Conservation (phyloP, 1,284 basidiomycete species). For the Peniophora sp. region DNA sequence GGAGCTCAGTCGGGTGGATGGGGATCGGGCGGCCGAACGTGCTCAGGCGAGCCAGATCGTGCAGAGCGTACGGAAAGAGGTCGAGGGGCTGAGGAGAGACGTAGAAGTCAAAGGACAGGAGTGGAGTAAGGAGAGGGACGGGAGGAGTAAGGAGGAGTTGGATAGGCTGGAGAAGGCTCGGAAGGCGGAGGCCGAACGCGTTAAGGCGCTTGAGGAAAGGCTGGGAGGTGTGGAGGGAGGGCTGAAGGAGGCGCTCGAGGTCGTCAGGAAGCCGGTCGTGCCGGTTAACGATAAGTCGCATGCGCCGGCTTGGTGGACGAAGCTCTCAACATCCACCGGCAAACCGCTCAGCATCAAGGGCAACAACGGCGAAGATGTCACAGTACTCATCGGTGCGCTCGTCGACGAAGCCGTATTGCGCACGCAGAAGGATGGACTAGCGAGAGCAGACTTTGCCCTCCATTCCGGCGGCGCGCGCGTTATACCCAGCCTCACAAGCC, state of each 20-base stretch:
- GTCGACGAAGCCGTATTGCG: slow-evolving; percentile 66
- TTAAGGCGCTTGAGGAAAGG: slow-evolving; percentile 53
- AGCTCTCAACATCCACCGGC: slow-evolving; percentile 34
- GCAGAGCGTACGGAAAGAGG: slow-evolving; percentile 42
- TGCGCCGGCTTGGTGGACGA: slow-evolving; percentile 52
- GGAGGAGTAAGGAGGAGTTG: slow-evolving; percentile 21
- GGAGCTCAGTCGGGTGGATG: slow-evolving; percentile 41
- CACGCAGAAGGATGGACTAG: slow-evolving; percentile 72
- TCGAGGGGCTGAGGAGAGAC: slow-evolving; percentile 36
- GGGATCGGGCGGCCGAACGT: slow-evolving; percentile 45
- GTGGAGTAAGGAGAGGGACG: too few species aligned
- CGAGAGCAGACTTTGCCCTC: slow-evolving; percentile 78
- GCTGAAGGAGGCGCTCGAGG: slow-evolving; percentile 63
- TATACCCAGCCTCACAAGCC: slow-evolving; percentile 76
- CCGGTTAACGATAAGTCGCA: slow-evolving; percentile 25
- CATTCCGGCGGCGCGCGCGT: slow-evolving; percentile 76
- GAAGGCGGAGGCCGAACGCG: slow-evolving; percentile 50
- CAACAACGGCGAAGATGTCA: slow-evolving; percentile 70
- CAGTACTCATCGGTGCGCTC: slow-evolving; percentile 59
- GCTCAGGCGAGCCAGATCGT: slow-evolving; percentile 38
- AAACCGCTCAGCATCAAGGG: slow-evolving; percentile 60
- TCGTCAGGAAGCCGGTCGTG: slow-evolving; percentile 43
- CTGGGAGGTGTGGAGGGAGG: slow-evolving; percentile 59
- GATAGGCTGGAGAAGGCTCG: slow-evolving; percentile 16
- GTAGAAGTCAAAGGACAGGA: too few species aligned